These are phyloP conservation scores for Chrysoporthe puriensis DNA, from an alignment of 2,329 filamentous ascomycete species.

Conservation along the genomic window DNA sequence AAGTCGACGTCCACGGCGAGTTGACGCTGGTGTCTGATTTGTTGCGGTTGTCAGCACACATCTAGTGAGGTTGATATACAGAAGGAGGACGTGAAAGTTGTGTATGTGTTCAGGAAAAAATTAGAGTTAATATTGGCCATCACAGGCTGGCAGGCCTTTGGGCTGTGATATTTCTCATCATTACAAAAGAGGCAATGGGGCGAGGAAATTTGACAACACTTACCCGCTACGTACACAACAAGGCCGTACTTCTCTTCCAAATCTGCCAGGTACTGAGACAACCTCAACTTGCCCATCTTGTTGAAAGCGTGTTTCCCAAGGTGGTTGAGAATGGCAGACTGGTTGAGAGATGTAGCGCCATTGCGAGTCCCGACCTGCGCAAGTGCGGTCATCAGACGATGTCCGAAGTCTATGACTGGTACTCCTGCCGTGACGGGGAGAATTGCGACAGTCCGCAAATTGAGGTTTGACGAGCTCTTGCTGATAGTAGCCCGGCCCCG, in stretches of 20 bases:
- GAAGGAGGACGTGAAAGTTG: slow-evolving; percentile 23
- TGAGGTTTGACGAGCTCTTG: slow-evolving; percentile 82
- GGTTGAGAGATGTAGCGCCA: slow-evolving; percentile 89
- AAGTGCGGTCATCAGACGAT: slow-evolving; percentile 82
- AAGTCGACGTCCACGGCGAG: slow-evolving; percentile 97
- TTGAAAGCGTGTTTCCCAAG: slow-evolving; percentile 95
- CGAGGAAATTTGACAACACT: slow-evolving; percentile 35
- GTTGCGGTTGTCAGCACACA: slow-evolving; percentile 24
- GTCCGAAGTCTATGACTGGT: slow-evolving; percentile 93
- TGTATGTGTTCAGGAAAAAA: slow-evolving; percentile 63
- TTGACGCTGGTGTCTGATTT: slow-evolving; percentile 87
- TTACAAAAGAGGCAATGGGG: slow-evolving; percentile 30
- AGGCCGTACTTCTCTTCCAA: slow-evolving; percentile 96
- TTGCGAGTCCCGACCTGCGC: slow-evolving; percentile 87
- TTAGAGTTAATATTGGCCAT: slow-evolving; percentile 65
- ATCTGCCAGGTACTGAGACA: slow-evolving; percentile 94
- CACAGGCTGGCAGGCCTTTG: slow-evolving; percentile 56
- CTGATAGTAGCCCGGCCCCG: slow-evolving; percentile 62
- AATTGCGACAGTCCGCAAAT: slow-evolving; percentile 89
- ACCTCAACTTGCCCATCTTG: slow-evolving; percentile 93
- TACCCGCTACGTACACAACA: slow-evolving; percentile 88
- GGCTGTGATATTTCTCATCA: slow-evolving; percentile 57
- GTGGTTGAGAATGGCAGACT: slow-evolving; percentile 92
- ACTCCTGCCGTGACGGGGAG: slow-evolving; percentile 89
- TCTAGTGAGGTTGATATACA: slow-evolving; percentile 7